These are phyloP conservation scores for Bothriochloa decipiens DNA, from an alignment of 176 grass and related monocot species.

Conservation along the genomic window DNA sequence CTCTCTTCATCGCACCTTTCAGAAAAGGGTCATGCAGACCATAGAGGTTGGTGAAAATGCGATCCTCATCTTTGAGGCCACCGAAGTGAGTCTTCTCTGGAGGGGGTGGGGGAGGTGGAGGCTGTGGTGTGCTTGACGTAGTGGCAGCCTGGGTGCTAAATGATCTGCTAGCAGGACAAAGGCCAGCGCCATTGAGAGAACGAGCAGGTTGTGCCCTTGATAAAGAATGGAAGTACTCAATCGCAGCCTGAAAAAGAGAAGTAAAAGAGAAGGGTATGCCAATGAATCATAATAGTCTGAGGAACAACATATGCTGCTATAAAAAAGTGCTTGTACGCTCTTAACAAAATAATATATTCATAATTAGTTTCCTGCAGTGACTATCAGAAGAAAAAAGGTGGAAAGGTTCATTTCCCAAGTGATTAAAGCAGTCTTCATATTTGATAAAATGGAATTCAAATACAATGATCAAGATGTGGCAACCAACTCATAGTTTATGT, in stretches of 20 bases:
- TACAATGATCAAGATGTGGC: not conserved
- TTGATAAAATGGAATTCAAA: not conserved
- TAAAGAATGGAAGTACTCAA: slow-evolving; percentile 50
- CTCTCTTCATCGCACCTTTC: slow-evolving; percentile 88
- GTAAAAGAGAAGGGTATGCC: slow-evolving; percentile 6
- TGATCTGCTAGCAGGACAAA: slow-evolving; percentile 43
- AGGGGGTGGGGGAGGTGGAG: slow-evolving; percentile 73
- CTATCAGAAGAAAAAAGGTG: not conserved
- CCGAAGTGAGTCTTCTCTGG: slow-evolving; percentile 91
- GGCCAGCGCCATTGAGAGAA: slow-evolving; percentile 42
- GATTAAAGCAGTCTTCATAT: not conserved
- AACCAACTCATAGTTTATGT: not conserved
- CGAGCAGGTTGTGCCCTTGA: slow-evolving; percentile 47
- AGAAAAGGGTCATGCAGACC: slow-evolving; percentile 89
- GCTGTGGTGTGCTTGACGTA: slow-evolving; percentile 68
- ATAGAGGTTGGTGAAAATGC: slow-evolving; percentile 92
- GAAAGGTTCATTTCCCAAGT: not conserved
- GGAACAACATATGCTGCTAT: not conserved
- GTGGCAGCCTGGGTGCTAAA: slow-evolving; percentile 74
- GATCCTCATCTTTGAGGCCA: slow-evolving; percentile 73
- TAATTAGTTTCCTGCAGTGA: slow-evolving; percentile 9
- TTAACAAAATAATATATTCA: not conserved
- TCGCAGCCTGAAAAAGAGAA: slow-evolving; percentile 31
- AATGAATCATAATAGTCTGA: slow-evolving; percentile 15
- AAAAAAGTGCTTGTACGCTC: not conserved